Evolutionary conservation across 2,329 filamentous ascomycete genomes (phyloP).

Genomic region (Aspergillus puulaauensis): DNA sequence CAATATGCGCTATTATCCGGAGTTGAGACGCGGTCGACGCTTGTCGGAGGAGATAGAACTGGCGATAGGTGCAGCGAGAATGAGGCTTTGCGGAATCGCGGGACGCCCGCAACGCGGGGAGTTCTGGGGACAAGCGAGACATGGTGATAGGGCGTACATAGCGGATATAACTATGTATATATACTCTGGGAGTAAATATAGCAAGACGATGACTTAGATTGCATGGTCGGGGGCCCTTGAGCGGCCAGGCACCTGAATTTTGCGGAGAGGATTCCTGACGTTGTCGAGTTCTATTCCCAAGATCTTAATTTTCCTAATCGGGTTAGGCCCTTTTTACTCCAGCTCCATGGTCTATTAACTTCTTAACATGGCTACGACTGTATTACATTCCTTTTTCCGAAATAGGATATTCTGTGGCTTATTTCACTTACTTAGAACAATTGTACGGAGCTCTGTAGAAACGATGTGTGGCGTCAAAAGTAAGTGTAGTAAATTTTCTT

Average conservation of each 20-base stretch:
- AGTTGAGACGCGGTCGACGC: conserved; percentile 73
- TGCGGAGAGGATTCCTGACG: background rate
- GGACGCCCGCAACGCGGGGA: conserved; percentile 41
- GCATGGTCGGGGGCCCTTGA: background rate
- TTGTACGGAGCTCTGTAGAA: too few species aligned
- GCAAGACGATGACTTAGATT: background rate
- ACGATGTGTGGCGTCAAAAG: too few species aligned
- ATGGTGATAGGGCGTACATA: conserved; percentile 39
- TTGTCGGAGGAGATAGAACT: conserved; percentile 72
- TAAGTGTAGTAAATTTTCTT: too few species aligned
- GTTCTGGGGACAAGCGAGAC: conserved; percentile 64
- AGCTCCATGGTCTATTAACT: background rate
- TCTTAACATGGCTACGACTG: background rate
- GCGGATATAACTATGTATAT: conserved; percentile 1
- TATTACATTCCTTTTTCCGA: too few species aligned
- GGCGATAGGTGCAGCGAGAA: conserved; percentile 81
- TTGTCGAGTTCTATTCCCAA: background rate
- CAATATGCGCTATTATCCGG: conserved; percentile 84
- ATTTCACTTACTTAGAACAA: too few species aligned
- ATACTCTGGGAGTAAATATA: background rate
- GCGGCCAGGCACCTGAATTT: background rate
- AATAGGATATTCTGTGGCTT: too few species aligned
- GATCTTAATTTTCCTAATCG: background rate
- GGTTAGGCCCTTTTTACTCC: background rate
- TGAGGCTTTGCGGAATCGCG: conserved; percentile 29